A percentile compares a stretch with the other conserved stretches of the same genome.
These are phyloP conservation scores for Fabrea salina DNA, from an alignment of 169 alveolate species.

Conservation along the genomic window DNA sequence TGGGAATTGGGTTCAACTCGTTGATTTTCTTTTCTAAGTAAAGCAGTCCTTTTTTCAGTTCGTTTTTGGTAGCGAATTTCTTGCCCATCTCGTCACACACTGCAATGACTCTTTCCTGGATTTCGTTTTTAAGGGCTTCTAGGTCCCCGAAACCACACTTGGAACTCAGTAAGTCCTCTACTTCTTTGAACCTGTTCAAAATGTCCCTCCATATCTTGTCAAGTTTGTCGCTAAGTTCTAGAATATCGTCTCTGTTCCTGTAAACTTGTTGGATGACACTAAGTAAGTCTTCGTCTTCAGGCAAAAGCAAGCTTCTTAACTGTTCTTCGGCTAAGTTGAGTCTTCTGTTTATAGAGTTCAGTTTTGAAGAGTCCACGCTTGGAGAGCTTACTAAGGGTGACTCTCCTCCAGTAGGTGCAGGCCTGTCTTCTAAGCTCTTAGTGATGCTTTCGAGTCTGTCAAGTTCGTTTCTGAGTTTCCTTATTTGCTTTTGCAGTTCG, in stretches of 20 bases:
- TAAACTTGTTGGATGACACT: neutral
- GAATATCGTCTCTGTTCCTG: neutral
- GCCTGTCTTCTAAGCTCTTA: neutral
- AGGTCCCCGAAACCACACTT: neutral
- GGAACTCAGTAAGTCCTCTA: neutral
- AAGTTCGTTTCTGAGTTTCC: neutral
- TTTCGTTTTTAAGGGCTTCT: neutral
- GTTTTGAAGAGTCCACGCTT: neutral
- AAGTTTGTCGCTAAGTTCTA: neutral
- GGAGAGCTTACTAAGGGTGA: neutral
- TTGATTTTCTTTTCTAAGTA: conserved; percentile 65
- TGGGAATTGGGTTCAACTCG: conserved; percentile 47
- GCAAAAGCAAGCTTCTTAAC: neutral
- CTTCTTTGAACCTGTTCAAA: neutral
- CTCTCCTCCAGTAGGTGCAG: neutral
- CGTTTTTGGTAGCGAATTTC: conserved; percentile 72
- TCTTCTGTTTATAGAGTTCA: conserved; percentile 6
- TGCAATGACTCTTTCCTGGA: conserved; percentile 56
- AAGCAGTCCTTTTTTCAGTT: conserved; percentile 63
- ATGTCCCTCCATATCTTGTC: neutral
- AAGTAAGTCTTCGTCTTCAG: neutral
- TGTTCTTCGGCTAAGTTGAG: neutral
- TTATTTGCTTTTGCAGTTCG: neutral
- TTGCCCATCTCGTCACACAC: conserved; percentile 61
- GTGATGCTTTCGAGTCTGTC: neutral